Percentiles rank a stretch among this genome's conserved stretches.
phyloP scores from a whole-genome alignment of 2,329 filamentous ascomycete species.

The Colletotrichum lindemuthianum region DNA sequence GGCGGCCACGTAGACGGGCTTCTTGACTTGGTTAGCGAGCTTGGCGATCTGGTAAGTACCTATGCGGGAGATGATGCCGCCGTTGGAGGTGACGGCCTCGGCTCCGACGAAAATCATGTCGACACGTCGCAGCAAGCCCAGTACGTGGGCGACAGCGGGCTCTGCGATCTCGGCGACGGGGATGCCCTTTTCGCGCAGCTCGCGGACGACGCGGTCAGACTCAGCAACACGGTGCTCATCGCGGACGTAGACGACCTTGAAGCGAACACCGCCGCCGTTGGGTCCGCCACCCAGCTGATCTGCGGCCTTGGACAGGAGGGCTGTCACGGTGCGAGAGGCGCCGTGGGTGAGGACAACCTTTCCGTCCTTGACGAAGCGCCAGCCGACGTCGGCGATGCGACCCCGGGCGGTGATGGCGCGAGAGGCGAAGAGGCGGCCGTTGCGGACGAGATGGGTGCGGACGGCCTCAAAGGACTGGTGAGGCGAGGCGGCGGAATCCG shows the following conservation, averaged over 20 bases:
- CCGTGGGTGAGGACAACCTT: slow-evolving; percentile 90
- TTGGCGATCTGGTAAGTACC: slow-evolving; percentile 88
- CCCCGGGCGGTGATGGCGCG: slow-evolving; percentile 87
- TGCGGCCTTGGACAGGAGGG: slow-evolving; percentile 78
- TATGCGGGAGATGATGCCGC: slow-evolving; percentile 89
- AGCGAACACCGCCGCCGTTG: slow-evolving; percentile 68
- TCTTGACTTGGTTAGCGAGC: slow-evolving; percentile 74
- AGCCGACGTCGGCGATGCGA: slow-evolving; percentile 83
- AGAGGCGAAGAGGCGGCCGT: slow-evolving; percentile 86
- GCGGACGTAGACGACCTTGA: slow-evolving; percentile 85
- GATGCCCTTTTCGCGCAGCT: slow-evolving; percentile 78
- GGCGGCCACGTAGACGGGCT: slow-evolving; percentile 89
- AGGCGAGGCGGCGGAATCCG: slow-evolving; percentile 39
- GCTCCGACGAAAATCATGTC: slow-evolving; percentile 74
- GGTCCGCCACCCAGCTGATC: slow-evolving; percentile 66
- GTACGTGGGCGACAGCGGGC: slow-evolving; percentile 80
- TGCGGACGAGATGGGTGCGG: slow-evolving; percentile 83
- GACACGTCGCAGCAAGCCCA: slow-evolving; percentile 65
- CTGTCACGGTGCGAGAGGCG: slow-evolving; percentile 84
- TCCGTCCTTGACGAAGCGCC: slow-evolving; percentile 81
- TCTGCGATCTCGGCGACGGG: slow-evolving; percentile 74
- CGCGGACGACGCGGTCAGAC: slow-evolving; percentile 75
- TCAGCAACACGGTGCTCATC: slow-evolving; percentile 67
- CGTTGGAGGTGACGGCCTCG: slow-evolving; percentile 94
- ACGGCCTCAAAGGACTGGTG: slow-evolving; percentile 78